Conservation (phyloP, 2,329 filamentous ascomycete species). For the Thyridium curvatum region DNA sequence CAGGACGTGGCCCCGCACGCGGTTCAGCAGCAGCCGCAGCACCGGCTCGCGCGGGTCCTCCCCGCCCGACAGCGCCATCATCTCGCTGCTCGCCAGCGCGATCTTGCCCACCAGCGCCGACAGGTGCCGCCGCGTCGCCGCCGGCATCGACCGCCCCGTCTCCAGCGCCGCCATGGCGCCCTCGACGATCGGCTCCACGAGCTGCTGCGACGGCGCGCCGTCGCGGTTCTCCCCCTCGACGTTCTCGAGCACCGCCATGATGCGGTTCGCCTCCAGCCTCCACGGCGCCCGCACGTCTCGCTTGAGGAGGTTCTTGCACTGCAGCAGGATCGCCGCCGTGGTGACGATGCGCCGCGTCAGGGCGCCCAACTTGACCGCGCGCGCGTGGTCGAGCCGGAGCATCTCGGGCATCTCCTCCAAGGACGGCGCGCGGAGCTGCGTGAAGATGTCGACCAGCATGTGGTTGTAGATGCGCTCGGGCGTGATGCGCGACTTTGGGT, state of each 20-base stretch:
- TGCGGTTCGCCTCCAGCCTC: constrained; percentile 67
- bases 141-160: constrained; percentile 56
- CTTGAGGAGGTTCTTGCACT: constrained; percentile 78
- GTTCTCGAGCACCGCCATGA: constrained; percentile 60
- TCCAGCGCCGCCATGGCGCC: constrained; percentile 59
- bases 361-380: constrained; percentile 51
- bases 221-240: constrained; percentile 41
- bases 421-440: constrained; percentile 49
- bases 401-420: constrained; percentile 61
- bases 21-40: constrained; percentile 60
- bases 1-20: constrained; percentile 61
- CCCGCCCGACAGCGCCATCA: constrained; percentile 26
- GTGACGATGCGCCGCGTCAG: constrained; percentile 62
- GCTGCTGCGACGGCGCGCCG: no score
- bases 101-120: constrained; percentile 53
- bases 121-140: constrained; percentile 53
- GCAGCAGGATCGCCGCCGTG: constrained; percentile 67
- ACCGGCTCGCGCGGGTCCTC: constrained; percentile 47
- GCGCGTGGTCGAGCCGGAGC: constrained; percentile 60
- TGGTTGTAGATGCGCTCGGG: constrained; percentile 69
- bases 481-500: constrained; percentile 56
- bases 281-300: constrained; percentile 72
- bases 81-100: constrained; percentile 41
- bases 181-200: constrained; percentile 43
- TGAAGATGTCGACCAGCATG: constrained; percentile 68